Percentiles rank a stretch among this genome's conserved stretches.
phyloP scores from a whole-genome alignment of 805 yeast species.

The Hyphopichia homilentoma region DNA sequence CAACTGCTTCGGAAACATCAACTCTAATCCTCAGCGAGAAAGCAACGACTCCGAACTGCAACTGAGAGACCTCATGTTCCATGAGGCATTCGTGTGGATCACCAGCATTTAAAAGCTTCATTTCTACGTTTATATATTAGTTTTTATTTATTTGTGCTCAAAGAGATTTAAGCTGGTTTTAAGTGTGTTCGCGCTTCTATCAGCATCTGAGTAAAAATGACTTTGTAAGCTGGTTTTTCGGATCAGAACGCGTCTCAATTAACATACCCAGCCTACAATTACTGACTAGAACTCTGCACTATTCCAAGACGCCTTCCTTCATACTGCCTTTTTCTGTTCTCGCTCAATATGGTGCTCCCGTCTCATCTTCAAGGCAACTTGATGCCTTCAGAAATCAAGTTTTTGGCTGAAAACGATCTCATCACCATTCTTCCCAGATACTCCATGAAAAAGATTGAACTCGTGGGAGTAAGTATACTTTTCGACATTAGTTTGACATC shows the following conservation, averaged over 20 bases:
- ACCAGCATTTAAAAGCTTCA: too few relatives aligned
- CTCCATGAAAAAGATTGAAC: slow-evolving; percentile 57
- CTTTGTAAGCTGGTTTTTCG: too few relatives aligned
- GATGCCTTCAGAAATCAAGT: slow-evolving; percentile 75
- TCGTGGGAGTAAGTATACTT: slow-evolving; percentile 56
- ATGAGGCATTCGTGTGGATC: slow-evolving; percentile 20
- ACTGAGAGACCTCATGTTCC: slow-evolving; percentile 12
- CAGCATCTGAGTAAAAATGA: too few relatives aligned
- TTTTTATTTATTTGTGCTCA: too few relatives aligned
- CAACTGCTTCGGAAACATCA: slow-evolving; percentile 18
- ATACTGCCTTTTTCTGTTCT: too few relatives aligned
- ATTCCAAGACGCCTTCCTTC: too few relatives aligned
- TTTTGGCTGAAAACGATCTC: slow-evolving; percentile 76
- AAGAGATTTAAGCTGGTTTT: too few relatives aligned
- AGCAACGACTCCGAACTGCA: slow-evolving; percentile 19
- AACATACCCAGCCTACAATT: too few relatives aligned
- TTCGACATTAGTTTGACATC: neutral
- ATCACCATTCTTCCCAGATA: slow-evolving; percentile 78
- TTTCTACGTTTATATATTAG: too few relatives aligned
- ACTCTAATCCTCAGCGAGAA: slow-evolving; percentile 12
- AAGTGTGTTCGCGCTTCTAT: too few relatives aligned
- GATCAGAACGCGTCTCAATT: too few relatives aligned
- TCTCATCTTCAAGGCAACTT: slow-evolving; percentile 49
- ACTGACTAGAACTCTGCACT: too few relatives aligned
- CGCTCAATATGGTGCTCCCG: slow-evolving; percentile 80